Evolutionary conservation across 1,284 basidiomycete species (phyloP), one percentile per base, ranked within the genome.

Genomic region (Exobasidium cylindrosporum): DNA sequence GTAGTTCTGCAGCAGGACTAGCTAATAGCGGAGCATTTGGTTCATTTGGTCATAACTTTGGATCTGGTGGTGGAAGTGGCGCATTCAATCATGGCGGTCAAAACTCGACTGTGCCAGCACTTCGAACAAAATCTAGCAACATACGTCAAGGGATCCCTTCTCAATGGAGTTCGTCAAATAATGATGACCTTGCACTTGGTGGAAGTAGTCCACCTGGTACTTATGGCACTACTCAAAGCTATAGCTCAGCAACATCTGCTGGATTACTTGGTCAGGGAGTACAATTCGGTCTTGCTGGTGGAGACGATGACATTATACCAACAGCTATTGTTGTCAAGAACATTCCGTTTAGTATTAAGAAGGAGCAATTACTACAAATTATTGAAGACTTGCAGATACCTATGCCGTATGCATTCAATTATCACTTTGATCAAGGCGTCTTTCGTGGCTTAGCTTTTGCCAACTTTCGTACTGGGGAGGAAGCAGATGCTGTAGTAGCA

Each of bases 271-370:
- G 7, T 13, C 26, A 46, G 35, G 30, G 29, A 26, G 3, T 14
- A 45, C 45, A 31, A 40, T 4, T 54, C 57, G 49, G 52, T 24
- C 29, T 61, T 47, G 21, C 28, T 24, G 14, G 21, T n/a, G 31
- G 43, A 24, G 91, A 92, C 71, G 93, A 97, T 81, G 94, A 97
- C 81, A 86, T 97, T 80, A 98, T 98, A 81, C 95, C 95, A 58
- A 98, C 95, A 17, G 95, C 96, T 60, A 97, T 99, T 77, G 95
- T 99, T 77, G 96, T 99, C 83, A 99, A 99, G 58, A 97, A 97
- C 85, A 98, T 97, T 82, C 95, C 94, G 64, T 97, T 98, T 84
- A 93, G 92, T 75, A 92, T 97, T 72, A 92, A 93, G 83, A 88
- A 90, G 77, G 94, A 98, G 83, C 92, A 92, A 62, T 86, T 98